These are phyloP conservation scores for Beauveria scarabaeidicola DNA, from an alignment of 2,329 filamentous ascomycete species.

Conservation along the genomic window DNA sequence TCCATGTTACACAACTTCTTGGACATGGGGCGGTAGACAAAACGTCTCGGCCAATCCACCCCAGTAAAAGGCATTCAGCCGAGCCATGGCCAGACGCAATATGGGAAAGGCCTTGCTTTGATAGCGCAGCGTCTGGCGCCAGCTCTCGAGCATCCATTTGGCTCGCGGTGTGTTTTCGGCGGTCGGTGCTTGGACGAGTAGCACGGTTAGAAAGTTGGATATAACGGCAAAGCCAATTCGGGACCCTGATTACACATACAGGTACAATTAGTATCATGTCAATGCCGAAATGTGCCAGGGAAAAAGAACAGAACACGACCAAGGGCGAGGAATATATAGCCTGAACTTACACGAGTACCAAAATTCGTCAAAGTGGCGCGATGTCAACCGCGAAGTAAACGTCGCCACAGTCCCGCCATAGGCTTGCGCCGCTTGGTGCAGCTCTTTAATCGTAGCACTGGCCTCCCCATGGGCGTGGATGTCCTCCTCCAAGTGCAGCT, in stretches of 20 bases:
- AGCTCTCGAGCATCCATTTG: slow-evolving; percentile 13
- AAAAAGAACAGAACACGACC: not conserved
- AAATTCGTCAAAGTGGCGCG: slow-evolving; percentile 13
- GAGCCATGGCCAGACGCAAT: slow-evolving; percentile 11
- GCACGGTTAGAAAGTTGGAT: slow-evolving; percentile 14
- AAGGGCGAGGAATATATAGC: not conserved
- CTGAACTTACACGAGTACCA: slow-evolving; percentile 13
- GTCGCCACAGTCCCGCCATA: slow-evolving; percentile 10
- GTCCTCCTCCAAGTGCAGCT: slow-evolving; percentile 12
- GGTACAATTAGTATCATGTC: not conserved
- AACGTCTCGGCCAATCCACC: slow-evolving; percentile 13
- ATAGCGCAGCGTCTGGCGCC: slow-evolving; percentile 10
- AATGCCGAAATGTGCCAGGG: too few species aligned
- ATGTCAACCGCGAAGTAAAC: slow-evolving; percentile 12
- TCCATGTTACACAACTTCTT: slow-evolving; percentile 1
- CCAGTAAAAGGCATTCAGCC: slow-evolving; percentile 12
- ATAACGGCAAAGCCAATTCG: slow-evolving; percentile 13
- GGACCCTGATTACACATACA: slow-evolving; percentile 5
- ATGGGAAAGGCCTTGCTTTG: slow-evolving; percentile 13
- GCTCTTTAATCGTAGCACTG: slow-evolving; percentile 13
- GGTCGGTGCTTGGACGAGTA: slow-evolving; percentile 13
- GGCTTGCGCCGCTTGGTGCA: slow-evolving; percentile 13
- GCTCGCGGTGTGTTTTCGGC: slow-evolving; percentile 11
- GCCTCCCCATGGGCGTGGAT: slow-evolving; percentile 1
- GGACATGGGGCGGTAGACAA: slow-evolving; percentile 12